These are phyloP conservation scores for Coemansia sp. DNA, from an alignment of 192 early-diverging fungal species.

Conservation along the genomic window DNA sequence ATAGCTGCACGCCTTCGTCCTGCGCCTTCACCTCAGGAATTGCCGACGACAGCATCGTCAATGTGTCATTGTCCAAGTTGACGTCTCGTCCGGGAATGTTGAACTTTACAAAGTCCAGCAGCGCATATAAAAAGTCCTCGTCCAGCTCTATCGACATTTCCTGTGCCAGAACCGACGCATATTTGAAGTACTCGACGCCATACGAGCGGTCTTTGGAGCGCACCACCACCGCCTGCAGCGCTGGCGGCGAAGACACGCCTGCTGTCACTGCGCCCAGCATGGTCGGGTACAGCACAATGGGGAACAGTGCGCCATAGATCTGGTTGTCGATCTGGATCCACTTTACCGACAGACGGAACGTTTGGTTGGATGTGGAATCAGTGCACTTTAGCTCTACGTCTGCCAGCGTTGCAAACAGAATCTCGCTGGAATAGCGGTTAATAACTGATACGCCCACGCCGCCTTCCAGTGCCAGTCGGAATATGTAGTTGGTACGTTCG, in stretches of 20 bases:
- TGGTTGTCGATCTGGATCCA: slow-evolving; percentile 99
- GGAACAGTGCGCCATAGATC: slow-evolving; percentile 77
- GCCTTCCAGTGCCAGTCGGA: slow-evolving; percentile 75
- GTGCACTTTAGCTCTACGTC: slow-evolving; percentile 73
- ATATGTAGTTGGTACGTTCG: slow-evolving; percentile 51
- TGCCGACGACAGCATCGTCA: slow-evolving; percentile 38
- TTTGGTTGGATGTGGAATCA: slow-evolving; percentile 81
- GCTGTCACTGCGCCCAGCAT: slow-evolving; percentile 67
- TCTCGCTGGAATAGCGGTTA: slow-evolving; percentile 75
- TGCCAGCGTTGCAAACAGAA: slow-evolving; percentile 78
- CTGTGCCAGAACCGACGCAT: slow-evolving; percentile 87
- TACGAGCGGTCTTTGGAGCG: slow-evolving; percentile 90
- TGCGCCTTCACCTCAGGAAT: slow-evolving; percentile 71
- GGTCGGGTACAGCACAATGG: slow-evolving; percentile 94
- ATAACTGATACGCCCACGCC: slow-evolving; percentile 89
- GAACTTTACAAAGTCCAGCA: slow-evolving; percentile 86
- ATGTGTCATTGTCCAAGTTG: neutral
- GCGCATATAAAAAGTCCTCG: slow-evolving; percentile 83
- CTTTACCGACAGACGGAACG: slow-evolving; percentile 70
- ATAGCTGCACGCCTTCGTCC: slow-evolving; percentile 72
- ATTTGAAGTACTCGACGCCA: slow-evolving; percentile 93
- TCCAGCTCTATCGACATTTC: slow-evolving; percentile 93
- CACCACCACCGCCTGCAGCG: slow-evolving; percentile 71
- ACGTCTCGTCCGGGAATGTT: slow-evolving; percentile 51
- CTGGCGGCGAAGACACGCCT: slow-evolving; percentile 53